Conservation (phyloP, 805 yeast species). For the Ascoidea rubescens region DNA sequence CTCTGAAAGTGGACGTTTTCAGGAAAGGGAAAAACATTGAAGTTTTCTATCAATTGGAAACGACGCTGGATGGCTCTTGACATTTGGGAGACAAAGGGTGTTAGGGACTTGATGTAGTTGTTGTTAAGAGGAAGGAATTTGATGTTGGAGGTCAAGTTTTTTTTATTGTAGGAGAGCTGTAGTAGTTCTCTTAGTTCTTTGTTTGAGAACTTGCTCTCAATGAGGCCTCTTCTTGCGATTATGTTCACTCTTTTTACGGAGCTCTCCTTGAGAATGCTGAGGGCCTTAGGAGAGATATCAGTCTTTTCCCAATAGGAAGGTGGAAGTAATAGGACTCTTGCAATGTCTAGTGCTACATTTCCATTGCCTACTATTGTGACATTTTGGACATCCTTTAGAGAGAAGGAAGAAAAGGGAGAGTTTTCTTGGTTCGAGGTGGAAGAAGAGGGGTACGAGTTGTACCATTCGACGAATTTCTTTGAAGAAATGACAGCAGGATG, state of each 20-base stretch:
- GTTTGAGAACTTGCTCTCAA: conserved; percentile 81
- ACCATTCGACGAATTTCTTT: conserved; percentile 88
- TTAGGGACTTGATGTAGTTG: conserved; percentile 20
- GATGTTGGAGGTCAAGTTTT: conserved; percentile 21
- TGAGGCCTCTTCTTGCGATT: conserved; percentile 75
- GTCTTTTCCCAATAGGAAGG: conserved; percentile 46
- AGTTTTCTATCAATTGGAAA: conserved; percentile 46
- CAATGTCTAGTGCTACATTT: conserved; percentile 87
- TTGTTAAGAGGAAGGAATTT: conserved; percentile 33
- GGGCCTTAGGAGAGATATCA: conserved; percentile 57
- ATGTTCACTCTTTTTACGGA: conserved; percentile 52
- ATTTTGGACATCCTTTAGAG: conserved; percentile 37
- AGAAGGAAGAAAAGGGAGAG: no score
- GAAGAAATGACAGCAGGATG: conserved; percentile 62
- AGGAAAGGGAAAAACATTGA: conserved; percentile 10
- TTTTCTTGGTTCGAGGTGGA: conserved; percentile 33
- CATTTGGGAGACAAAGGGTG: conserved; percentile 16
- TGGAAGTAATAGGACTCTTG: conserved; percentile 53
- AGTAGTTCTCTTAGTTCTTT: conserved; percentile 82
- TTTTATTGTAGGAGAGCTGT: conserved; percentile 29
- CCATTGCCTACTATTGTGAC: conserved; percentile 93
- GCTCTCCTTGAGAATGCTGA: conserved; percentile 34
- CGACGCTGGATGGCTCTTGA: conserved; percentile 52
- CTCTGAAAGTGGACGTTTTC: conserved; percentile 2
- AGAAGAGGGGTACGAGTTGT: conserved; percentile 73